Conservation (phyloP, 768 basidiomycete species). For the Phanerodontia chrysosporium region DNA sequence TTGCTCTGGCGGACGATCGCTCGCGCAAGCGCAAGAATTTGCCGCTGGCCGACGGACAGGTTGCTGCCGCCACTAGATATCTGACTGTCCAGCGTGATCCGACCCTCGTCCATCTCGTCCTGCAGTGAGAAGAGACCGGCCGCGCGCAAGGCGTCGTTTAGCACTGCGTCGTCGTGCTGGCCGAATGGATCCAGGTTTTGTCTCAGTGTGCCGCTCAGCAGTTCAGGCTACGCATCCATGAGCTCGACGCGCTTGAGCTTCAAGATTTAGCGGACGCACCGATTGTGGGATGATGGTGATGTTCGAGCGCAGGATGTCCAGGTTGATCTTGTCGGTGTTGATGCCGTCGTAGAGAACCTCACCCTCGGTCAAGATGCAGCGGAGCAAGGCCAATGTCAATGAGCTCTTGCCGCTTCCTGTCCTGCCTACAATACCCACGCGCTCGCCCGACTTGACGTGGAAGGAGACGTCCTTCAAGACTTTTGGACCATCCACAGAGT, state of each 20-base stretch:
- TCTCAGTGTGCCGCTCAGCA: constrained; percentile 53
- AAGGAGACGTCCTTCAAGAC: constrained; percentile 52
- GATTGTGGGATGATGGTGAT: constrained; percentile 51
- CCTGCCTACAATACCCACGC: constrained; percentile 55
- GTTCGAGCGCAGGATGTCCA: constrained; percentile 46
- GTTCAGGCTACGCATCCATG: constrained; percentile 33
- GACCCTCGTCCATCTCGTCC: constrained; percentile 30
- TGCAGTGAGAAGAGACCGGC: constrained; percentile 43
- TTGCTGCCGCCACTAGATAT: constrained; percentile 43
- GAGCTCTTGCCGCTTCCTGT: constrained; percentile 58
- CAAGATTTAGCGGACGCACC: too few species aligned
- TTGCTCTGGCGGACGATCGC: constrained; percentile 57
- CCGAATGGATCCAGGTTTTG: constrained; percentile 59
- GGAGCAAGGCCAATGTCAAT: constrained; percentile 47
- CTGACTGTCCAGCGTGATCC: constrained; percentile 40
- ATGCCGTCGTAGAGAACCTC: constrained; percentile 47
- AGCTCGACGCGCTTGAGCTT: too few species aligned
- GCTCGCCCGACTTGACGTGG: constrained; percentile 50
- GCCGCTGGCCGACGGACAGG: constrained; percentile 56
- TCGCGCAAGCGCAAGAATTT: constrained; percentile 55
- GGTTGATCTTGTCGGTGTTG: constrained; percentile 24
- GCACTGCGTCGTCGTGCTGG: constrained; percentile 47
- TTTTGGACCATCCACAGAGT: constrained; percentile 46
- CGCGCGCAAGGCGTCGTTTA: constrained; percentile 45
- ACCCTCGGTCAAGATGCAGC: constrained; percentile 53